Evolutionary conservation across 1,139 yeast genomes (phyloP).

Genomic region (Sugiyamaella castrensis): DNA sequence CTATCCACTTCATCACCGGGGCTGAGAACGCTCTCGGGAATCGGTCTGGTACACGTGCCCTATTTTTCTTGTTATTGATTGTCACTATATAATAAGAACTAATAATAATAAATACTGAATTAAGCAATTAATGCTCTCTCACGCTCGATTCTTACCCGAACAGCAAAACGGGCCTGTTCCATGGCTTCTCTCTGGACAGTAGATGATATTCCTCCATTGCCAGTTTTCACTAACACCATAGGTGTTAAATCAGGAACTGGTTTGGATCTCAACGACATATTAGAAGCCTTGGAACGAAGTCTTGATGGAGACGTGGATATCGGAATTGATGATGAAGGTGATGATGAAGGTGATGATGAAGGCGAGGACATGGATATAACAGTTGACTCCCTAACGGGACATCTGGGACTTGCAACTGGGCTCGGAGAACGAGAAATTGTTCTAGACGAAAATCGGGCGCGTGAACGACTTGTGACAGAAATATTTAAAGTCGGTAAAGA

Average conservation of each 20-base stretch:
- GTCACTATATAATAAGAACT: too few species aligned
- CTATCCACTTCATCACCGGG: too few species aligned
- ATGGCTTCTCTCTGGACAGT: conserved; percentile 23
- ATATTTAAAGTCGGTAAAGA: conserved; percentile 2
- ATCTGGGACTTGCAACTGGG: neutral
- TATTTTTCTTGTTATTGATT: too few species aligned
- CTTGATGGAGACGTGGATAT: conserved; percentile 8
- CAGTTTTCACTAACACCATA: conserved; percentile 2
- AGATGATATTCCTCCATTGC: conserved; percentile 5
- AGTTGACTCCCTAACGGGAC: neutral
- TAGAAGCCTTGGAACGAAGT: conserved; percentile 15
- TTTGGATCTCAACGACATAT: conserved; percentile 6
- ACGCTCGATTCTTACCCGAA: conserved; percentile 29
- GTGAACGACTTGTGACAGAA: conserved; percentile 1
- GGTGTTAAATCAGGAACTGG: conserved; percentile 12
- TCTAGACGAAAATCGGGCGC: neutral
- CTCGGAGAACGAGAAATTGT: conserved; percentile 1
- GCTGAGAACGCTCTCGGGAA: too few species aligned
- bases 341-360: neutral
- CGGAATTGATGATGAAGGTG: neutral
- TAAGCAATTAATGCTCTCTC: conserved; percentile 18
- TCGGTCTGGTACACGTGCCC: too few species aligned
- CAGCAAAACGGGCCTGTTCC: conserved; percentile 34
- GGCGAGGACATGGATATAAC: neutral
- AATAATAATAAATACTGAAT: neutral